These are phyloP conservation scores for Phialophora macrospora DNA, from an alignment of 2,329 filamentous ascomycete genomes.

Conservation along the genomic window DNA sequence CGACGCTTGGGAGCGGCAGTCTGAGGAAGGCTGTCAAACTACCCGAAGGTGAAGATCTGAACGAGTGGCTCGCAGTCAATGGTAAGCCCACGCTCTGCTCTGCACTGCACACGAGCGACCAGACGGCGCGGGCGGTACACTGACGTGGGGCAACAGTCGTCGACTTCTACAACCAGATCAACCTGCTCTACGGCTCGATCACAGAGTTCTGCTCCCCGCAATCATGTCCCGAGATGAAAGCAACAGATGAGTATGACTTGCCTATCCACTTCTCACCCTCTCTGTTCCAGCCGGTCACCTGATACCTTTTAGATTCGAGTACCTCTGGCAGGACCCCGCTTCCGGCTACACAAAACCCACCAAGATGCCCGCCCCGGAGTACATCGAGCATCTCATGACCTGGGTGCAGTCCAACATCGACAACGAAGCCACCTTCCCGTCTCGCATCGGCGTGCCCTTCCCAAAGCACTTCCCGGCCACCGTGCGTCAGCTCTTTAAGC, in stretches of 20 bases:
- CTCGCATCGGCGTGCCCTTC: conserved; percentile 90
- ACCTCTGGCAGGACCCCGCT: conserved; percentile 96
- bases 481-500: conserved; percentile 96
- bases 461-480: conserved; percentile 88
- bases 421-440: conserved; percentile 94
- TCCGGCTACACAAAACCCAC: conserved; percentile 87
- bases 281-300: conserved; percentile 7
- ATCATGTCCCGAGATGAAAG: conserved; percentile 99
- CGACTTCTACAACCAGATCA: conserved; percentile 99
- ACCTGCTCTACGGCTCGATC: conserved; percentile 96
- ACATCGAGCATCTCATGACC: conserved; percentile 96
- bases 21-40: conserved; percentile 95
- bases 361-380: conserved; percentile 96
- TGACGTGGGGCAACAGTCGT: conserved; percentile 68
- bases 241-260: conserved; percentile 86
- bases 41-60: conserved; percentile 94
- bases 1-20: conserved; percentile 91
- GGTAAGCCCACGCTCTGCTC: conserved; percentile 58
- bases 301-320: conserved; percentile 75
- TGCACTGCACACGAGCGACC: neutral
- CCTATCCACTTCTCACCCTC: conserved; percentile 13
- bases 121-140: conserved; percentile 9
- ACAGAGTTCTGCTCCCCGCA: conserved; percentile 98
- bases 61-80: conserved; percentile 98
- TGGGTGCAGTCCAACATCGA: conserved; percentile 97